These are phyloP conservation scores for Xylariomycetidae sp. DNA, from an alignment of 2,329 filamentous ascomycete genomes.

Conservation along the genomic window DNA sequence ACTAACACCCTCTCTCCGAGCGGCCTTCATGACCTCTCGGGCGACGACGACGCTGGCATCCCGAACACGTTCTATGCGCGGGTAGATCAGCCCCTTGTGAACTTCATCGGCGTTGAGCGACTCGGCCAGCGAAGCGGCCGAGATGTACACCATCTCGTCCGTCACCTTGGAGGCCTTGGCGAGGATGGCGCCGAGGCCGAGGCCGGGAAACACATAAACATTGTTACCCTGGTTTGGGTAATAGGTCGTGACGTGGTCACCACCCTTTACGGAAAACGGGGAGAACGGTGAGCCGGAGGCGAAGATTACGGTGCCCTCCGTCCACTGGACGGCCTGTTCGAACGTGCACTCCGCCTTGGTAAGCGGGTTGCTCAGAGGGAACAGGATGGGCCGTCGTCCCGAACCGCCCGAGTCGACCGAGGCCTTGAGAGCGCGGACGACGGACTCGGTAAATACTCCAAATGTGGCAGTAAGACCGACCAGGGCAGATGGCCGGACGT, in stretches of 20 bases:
- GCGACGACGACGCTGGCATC: constrained; percentile 85
- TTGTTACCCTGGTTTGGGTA: constrained; percentile 82
- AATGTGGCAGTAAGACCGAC: constrained; percentile 93
- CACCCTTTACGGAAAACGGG: constrained; percentile 59
- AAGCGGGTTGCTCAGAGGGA: constrained; percentile 93
- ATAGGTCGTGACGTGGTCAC: constrained; percentile 60
- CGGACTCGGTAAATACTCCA: constrained; percentile 86
- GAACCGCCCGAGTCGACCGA: constrained; percentile 58
- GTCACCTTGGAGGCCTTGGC: constrained; percentile 83
- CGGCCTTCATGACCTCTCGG: constrained; percentile 88
- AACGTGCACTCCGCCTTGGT: constrained; percentile 98
- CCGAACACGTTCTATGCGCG: constrained; percentile 82
- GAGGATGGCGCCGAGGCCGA: constrained; percentile 89
- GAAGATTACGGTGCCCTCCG: constrained; percentile 86
- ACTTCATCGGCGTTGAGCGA: constrained; percentile 78
- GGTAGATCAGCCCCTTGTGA: constrained; percentile 82
- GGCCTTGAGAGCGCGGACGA: constrained; percentile 66
- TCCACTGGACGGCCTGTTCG: constrained; percentile 87
- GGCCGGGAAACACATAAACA: constrained; percentile 92
- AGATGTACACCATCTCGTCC: constrained; percentile 95
- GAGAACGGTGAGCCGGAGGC: constrained; percentile 93
- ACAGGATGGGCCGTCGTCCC: constrained; percentile 82
- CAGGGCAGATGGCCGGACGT: constrained; percentile 90
- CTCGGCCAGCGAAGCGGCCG: constrained; percentile 74
- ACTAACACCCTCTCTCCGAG: constrained; percentile 76